A percentile compares a stretch with the other conserved stretches of the same genome.
These are phyloP conservation scores for Coleophoma cylindrospora DNA, from an alignment of 2,329 filamentous ascomycete species.

Conservation along the genomic window DNA sequence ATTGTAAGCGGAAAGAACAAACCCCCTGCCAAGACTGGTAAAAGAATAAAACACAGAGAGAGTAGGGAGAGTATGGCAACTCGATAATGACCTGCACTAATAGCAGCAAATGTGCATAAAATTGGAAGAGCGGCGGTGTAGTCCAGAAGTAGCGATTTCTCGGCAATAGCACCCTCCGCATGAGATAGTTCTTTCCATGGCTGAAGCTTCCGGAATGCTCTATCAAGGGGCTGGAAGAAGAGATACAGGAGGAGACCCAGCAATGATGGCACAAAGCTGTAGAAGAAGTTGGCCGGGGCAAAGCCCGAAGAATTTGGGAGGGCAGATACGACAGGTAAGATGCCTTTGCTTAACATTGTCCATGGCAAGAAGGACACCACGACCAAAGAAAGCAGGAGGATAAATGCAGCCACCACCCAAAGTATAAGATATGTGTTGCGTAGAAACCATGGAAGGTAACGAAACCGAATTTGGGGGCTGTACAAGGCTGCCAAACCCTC, in stretches of 20 bases:
- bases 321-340: conserved; percentile 62
- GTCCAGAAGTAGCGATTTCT: conserved; percentile 61
- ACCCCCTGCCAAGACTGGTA: conserved; percentile 65
- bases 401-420: conserved; percentile 55
- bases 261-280: conserved; percentile 67
- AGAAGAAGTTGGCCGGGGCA: conserved; percentile 83
- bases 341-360: conserved; percentile 63
- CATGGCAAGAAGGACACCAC: conserved; percentile 73
- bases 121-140: conserved; percentile 62
- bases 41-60: conserved; percentile 51
- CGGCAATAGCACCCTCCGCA: conserved; percentile 54
- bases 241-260: conserved; percentile 65
- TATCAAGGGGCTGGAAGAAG: conserved; percentile 61
- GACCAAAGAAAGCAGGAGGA: conserved; percentile 66
- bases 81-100: conserved; percentile 55
- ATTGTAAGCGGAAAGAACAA: conserved; percentile 70
- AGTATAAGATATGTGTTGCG: conserved; percentile 59
- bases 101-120: conserved; percentile 51
- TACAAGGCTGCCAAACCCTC: conserved; percentile 17
- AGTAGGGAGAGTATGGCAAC: conserved; percentile 57
- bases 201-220: conserved; percentile 58
- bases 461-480: conserved; percentile 43
- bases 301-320: conserved; percentile 61
- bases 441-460: conserved; percentile 75
- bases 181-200: conserved; percentile 63